Evolutionary conservation across 169 alveolate species (phyloP).

Genomic region (Babesia divergens): DNA sequence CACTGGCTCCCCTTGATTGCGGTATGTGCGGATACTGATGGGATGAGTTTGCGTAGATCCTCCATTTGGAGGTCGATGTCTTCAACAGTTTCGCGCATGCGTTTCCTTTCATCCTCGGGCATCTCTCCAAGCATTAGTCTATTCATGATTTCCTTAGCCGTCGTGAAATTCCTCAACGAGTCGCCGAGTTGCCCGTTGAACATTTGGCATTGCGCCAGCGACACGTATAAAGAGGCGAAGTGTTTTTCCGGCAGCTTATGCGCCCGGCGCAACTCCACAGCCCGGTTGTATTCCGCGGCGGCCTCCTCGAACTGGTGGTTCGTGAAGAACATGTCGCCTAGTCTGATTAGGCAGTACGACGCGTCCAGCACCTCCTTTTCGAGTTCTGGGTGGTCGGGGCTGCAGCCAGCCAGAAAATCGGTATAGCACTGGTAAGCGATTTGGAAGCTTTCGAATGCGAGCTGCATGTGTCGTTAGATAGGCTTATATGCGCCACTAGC

Average conservation of each 20-base stretch:
- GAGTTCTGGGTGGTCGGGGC: constrained; percentile 8
- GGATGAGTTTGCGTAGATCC: constrained; percentile 48
- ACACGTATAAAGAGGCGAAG: constrained; percentile 53
- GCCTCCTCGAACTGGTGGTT: constrained; percentile 62
- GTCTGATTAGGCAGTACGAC: constrained; percentile 57
- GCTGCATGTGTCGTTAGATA: constrained; percentile 7
- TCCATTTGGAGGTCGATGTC: constrained; percentile 50
- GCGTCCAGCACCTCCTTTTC: constrained; percentile 57
- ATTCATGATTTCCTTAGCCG: constrained; percentile 17
- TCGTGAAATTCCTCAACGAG: constrained; percentile 28
- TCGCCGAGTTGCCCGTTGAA: constrained; percentile 46
- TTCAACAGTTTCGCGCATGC: constrained; percentile 45
- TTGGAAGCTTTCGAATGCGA: constrained; percentile 63
- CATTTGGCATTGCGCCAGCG: constrained; percentile 65
- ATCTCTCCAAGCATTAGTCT: constrained; percentile 13
- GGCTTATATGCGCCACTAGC: too few relatives aligned
- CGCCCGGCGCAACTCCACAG: constrained; percentile 51
- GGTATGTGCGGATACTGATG: background rate
- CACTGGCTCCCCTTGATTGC: constrained; percentile 53
- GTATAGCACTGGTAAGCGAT: constrained; percentile 40
- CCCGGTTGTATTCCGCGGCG: constrained; percentile 47
- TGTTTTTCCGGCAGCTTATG: constrained; percentile 23
- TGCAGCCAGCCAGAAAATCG: background rate
- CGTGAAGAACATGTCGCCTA: constrained; percentile 62
- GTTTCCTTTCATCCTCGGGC: constrained; percentile 11